Conservation (phyloP, 2,329 filamentous ascomycete genomes). For the Coniochaeta ligniaria region DNA sequence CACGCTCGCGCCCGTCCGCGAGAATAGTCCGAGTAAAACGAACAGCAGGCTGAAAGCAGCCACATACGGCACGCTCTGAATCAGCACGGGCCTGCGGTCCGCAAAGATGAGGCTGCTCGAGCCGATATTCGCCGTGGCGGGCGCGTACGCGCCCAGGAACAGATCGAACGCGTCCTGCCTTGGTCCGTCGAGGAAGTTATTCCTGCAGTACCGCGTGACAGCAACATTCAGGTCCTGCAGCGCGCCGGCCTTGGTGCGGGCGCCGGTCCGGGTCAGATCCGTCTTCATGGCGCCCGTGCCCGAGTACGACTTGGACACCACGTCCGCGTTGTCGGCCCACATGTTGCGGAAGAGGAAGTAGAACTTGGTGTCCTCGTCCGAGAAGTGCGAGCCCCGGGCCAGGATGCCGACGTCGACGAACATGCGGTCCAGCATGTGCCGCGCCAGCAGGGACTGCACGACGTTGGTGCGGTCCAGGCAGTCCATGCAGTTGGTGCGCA, state of each 20-base stretch:
- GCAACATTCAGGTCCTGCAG: constrained; percentile 85
- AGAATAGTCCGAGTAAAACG: constrained; percentile 67
- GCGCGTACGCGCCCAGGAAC: constrained; percentile 81
- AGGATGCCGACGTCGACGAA: constrained; percentile 79
- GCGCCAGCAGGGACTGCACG: constrained; percentile 92
- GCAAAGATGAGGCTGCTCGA: constrained; percentile 67
- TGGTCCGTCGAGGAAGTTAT: constrained; percentile 93
- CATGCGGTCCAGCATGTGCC: constrained; percentile 83
- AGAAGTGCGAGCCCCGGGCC: constrained; percentile 66
- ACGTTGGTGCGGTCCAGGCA: constrained; percentile 97
- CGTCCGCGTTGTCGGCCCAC: constrained; percentile 97
- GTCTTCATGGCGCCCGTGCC: constrained; percentile 97
- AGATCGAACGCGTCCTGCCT: constrained; percentile 93
- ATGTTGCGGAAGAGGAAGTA: constrained; percentile 92
- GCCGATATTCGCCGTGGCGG: constrained; percentile 63
- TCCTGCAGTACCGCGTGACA: constrained; percentile 79
- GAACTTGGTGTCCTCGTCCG: constrained; percentile 69
- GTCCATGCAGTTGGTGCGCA: constrained; percentile 99
- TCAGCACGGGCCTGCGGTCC: constrained; percentile 76
- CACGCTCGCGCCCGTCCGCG: constrained; percentile 66
- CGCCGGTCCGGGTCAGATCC: constrained; percentile 90
- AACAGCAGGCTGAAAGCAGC: constrained; percentile 82
- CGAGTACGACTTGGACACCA: constrained; percentile 87
- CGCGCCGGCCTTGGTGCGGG: constrained; percentile 77
- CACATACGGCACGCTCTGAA: constrained; percentile 92